A percentile compares a stretch with the other conserved stretches of the same genome.
These are phyloP conservation scores for Vachellia pachyceras DNA, from an alignment of 306 rosid species.

Conservation along the genomic window DNA sequence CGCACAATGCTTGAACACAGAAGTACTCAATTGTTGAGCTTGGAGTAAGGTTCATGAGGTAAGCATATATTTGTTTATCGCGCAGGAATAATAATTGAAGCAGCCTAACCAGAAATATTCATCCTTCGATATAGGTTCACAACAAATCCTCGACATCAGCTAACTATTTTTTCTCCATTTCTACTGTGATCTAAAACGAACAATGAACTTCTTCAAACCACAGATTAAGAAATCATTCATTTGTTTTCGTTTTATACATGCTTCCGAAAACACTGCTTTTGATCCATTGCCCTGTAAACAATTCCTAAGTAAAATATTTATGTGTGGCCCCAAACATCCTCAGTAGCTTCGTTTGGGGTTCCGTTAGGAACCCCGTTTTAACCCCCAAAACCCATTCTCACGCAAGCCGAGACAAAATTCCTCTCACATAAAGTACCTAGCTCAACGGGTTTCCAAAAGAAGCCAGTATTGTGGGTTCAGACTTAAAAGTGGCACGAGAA, in stretches of 20 bases:
- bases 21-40: neutral
- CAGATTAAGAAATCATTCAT: neutral
- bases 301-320: neutral
- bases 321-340: neutral
- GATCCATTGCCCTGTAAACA: neutral
- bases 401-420: too few relatives aligned
- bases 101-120: neutral
- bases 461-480: neutral
- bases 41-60: neutral
- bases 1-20: neutral
- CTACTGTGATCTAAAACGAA: neutral
- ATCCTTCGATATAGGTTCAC: neutral
- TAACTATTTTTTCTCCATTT: neutral
- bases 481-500: neutral
- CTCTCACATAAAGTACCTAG: too few relatives aligned
- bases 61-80: neutral
- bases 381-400: too few relatives aligned
- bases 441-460: too few relatives aligned
- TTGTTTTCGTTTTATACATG: neutral
- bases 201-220: neutral
- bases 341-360: too few relatives aligned
- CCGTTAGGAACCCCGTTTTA: too few relatives aligned
- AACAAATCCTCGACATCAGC: slow-evolving; percentile 15
- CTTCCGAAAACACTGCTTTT: neutral
- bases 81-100: slow-evolving; percentile 15